These are phyloP conservation scores for Parmelia sp. DNA, from an alignment of 495 filamentous ascomycete species.

Conservation along the genomic window DNA sequence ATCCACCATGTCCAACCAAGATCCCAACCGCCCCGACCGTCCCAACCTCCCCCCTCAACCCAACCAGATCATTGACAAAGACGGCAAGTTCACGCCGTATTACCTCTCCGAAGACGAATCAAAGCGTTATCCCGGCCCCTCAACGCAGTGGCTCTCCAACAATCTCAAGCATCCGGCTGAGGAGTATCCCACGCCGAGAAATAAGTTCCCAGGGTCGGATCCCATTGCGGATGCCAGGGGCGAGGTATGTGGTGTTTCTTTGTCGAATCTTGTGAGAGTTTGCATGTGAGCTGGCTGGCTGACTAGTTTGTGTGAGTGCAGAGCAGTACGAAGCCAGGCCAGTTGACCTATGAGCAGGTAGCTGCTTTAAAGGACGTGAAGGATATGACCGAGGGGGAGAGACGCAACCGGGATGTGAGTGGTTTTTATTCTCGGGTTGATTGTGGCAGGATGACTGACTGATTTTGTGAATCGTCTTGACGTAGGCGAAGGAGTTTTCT, in stretches of 20 bases:
- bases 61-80: neutral
- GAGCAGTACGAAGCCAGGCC: neutral
- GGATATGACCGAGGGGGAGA: neutral
- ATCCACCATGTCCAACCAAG: neutral
- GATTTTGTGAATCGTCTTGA: neutral
- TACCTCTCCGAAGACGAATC: neutral
- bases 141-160: neutral
- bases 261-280: too few relatives aligned
- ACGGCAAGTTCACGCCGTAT: constrained; percentile 4
- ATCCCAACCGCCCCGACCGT: neutral
- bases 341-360: neutral
- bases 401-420: neutral
- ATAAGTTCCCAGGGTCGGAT: neutral
- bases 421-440: too few relatives aligned
- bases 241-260: neutral
- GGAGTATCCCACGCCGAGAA: neutral
- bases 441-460: neutral
- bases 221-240: neutral
- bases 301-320: neutral
- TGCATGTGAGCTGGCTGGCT: too few relatives aligned
- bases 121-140: neutral
- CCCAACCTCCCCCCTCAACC: neutral
- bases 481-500: neutral
- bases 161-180: neutral
- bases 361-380: neutral